phyloP scores from a whole-genome alignment of 176 grass and related monocot genomes.

The Carex parvula region DNA sequence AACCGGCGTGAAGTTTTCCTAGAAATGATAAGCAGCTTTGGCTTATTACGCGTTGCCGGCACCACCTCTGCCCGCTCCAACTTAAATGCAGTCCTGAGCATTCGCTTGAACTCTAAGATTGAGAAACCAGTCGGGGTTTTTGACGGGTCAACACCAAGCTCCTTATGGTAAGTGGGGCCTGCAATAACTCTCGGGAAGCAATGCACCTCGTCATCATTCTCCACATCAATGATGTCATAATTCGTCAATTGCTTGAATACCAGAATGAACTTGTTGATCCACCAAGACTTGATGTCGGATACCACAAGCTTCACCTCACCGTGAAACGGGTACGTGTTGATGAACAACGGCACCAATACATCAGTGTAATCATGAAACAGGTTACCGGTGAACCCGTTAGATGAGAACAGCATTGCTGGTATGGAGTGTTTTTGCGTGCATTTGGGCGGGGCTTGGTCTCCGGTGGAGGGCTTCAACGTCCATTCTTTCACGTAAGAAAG shows the following conservation, averaged over 20 bases:
- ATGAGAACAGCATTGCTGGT: conserved; percentile 73
- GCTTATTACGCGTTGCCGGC: background rate
- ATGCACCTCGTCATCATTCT: conserved; percentile 64
- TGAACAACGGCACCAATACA: conserved; percentile 79
- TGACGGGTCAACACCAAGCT: conserved; percentile 55
- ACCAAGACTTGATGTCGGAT: conserved; percentile 59
- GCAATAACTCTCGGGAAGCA: conserved; percentile 53
- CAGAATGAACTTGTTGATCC: conserved; percentile 65
- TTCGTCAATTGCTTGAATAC: conserved; percentile 63
- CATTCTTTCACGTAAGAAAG: conserved; percentile 58
- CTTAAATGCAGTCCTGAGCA: conserved; percentile 59
- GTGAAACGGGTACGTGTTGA: conserved; percentile 65
- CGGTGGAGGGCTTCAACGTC: conserved; percentile 34
- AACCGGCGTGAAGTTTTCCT: conserved; percentile 69
- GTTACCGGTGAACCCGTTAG: conserved; percentile 79
- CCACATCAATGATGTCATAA: conserved; percentile 62
- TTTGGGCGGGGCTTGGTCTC: conserved; percentile 20
- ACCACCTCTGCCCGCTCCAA: conserved; percentile 45
- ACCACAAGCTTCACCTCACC: conserved; percentile 64
- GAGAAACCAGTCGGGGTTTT: conserved; percentile 44
- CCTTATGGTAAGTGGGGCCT: conserved; percentile 84
- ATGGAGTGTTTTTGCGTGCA: conserved; percentile 79
- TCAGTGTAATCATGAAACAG: conserved; percentile 96
- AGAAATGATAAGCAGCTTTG: conserved; percentile 50
- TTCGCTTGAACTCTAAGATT: conserved; percentile 58